Conservation (phyloP, 1,284 basidiomycete genomes). For the Fereydounia khargensis region DNA sequence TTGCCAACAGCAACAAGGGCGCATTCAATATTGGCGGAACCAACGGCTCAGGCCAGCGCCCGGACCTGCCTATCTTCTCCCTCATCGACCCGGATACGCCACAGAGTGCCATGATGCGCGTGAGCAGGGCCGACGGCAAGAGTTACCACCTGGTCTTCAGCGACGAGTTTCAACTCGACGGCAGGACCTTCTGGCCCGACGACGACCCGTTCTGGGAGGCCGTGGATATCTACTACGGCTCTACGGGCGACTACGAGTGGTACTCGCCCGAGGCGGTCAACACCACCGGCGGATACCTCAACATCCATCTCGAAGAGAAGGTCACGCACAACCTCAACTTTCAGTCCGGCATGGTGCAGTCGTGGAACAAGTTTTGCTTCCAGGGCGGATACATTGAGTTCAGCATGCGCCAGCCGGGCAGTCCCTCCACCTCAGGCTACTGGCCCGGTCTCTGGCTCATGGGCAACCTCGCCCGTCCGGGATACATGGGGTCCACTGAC, state of each 20-base stretch:
- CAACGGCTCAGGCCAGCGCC: conserved; percentile 49
- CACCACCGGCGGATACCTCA: conserved; percentile 35
- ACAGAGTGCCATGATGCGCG: conserved; percentile 11
- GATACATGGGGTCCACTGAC: conserved; percentile 54
- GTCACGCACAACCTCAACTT: conserved; percentile 46
- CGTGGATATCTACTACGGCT: conserved; percentile 43
- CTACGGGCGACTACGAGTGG: conserved; percentile 41
- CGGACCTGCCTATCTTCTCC: conserved; percentile 28
- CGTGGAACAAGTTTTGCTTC: conserved; percentile 55
- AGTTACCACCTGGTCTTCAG: conserved; percentile 46
- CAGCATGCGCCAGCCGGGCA: conserved; percentile 40
- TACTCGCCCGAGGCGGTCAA: conserved; percentile 42
- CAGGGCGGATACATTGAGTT: conserved; percentile 56
- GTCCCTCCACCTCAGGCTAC: conserved; percentile 58
- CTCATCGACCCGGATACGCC: conserved; percentile 44
- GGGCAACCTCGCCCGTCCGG: conserved; percentile 52
- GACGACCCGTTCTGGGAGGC: conserved; percentile 51
- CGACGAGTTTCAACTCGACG: conserved; percentile 46
- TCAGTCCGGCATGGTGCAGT: conserved; percentile 50
- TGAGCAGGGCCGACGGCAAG: conserved; percentile 61
- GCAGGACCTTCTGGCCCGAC: conserved; percentile 49
- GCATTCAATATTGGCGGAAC: conserved; percentile 68
- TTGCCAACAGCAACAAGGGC: conserved; percentile 4
- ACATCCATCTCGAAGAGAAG: conserved; percentile 36
- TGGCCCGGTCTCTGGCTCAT: conserved; percentile 60